Percentiles rank a stretch among this genome's conserved stretches.
Conservation (phyloP, 1,284 basidiomycete species). For the Naganishia sp. region DNA sequence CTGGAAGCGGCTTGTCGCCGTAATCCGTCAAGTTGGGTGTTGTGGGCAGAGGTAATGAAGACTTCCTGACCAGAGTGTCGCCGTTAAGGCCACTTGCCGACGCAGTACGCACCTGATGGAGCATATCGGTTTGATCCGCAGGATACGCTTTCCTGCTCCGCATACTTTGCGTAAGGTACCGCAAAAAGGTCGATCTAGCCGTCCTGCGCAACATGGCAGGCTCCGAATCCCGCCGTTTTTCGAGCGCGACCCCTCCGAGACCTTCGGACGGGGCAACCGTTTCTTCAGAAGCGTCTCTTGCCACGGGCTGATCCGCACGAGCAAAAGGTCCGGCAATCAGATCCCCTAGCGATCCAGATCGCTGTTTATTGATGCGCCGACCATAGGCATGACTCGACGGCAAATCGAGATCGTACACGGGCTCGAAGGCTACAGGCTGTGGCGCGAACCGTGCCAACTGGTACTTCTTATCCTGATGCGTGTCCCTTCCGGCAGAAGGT, state of each 20-base stretch:
- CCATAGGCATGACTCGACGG: neutral
- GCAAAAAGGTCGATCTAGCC: neutral
- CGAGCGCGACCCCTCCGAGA: neutral
- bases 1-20: constrained; percentile 18
- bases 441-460: constrained; percentile 19
- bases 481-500: neutral
- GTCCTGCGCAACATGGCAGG: neutral
- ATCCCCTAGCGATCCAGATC: constrained; percentile 14
- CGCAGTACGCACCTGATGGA: neutral
- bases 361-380: too few species aligned
- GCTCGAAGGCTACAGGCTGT: constrained; percentile 12
- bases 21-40: neutral
- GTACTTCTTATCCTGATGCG: constrained; percentile 2
- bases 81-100: neutral
- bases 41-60: neutral
- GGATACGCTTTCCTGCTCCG: neutral
- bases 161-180: constrained; percentile 12
- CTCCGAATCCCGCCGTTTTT: constrained; percentile 7
- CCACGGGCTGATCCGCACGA: too few species aligned
- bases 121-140: neutral
- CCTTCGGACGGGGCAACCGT: neutral
- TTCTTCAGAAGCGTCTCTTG: neutral
- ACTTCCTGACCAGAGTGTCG: neutral
- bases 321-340: neutral
- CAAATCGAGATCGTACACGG: neutral